Conservation (phyloP, 192 early-diverging fungal genomes). For the Backusella liffmaniae region DNA sequence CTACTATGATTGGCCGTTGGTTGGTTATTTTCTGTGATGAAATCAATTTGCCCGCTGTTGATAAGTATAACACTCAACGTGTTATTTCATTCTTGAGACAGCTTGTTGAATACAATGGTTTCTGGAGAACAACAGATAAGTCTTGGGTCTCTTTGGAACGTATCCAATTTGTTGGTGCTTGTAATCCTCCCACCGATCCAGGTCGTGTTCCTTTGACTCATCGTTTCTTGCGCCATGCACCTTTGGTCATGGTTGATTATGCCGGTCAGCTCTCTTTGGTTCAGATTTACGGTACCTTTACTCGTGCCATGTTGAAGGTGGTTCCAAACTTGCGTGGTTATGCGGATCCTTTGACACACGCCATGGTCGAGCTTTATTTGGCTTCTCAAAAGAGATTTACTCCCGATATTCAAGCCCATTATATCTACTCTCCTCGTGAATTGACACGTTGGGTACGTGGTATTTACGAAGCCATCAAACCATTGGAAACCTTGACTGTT, state of each 20-base stretch:
- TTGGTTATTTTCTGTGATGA: slow-evolving; percentile 99
- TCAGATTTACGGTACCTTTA: slow-evolving; percentile 96
- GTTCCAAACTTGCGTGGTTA: slow-evolving; percentile 88
- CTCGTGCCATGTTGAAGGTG: slow-evolving; percentile 91
- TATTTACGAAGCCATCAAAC: slow-evolving; percentile 92
- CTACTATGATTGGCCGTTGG: slow-evolving; percentile 84
- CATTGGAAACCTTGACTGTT: slow-evolving; percentile 72
- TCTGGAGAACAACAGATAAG: slow-evolving; percentile 91
- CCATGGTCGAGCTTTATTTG: slow-evolving; percentile 97
- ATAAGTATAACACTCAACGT: slow-evolving; percentile 98
- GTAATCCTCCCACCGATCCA: slow-evolving; percentile 99
- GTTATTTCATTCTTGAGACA: slow-evolving; percentile 96
- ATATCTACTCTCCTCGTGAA: slow-evolving; percentile 99
- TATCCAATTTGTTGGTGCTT: slow-evolving; percentile 99
- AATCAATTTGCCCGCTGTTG: slow-evolving; percentile 95
- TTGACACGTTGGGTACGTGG: slow-evolving; percentile 98
- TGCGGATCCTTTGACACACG: slow-evolving; percentile 84
- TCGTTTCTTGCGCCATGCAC: slow-evolving; percentile 95
- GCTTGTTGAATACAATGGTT: slow-evolving; percentile 93
- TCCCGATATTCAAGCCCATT: slow-evolving; percentile 97
- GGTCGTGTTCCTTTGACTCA: slow-evolving; percentile 95
- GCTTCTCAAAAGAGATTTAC: slow-evolving; percentile 91
- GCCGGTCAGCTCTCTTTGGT: slow-evolving; percentile 87
- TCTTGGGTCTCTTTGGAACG: slow-evolving; percentile 94
- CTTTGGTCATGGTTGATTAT: slow-evolving; percentile 98